phyloP scores from a whole-genome alignment of 208 protist genomes.

The Leishmania lainsoni region DNA sequence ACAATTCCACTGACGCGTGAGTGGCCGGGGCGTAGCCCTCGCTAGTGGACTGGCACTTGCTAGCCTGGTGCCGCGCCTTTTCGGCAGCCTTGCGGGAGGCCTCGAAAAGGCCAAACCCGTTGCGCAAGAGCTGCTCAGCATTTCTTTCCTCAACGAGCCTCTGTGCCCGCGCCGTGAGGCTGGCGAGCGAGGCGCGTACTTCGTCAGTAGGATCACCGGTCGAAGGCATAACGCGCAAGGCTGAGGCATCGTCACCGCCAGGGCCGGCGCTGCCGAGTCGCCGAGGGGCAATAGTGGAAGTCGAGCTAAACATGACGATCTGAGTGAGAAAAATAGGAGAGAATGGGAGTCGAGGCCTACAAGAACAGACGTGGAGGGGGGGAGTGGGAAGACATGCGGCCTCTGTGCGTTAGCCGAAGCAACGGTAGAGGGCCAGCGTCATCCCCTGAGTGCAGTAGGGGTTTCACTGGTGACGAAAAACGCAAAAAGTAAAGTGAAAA shows the following conservation, averaged over 20 bases:
- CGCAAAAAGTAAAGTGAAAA: background rate
- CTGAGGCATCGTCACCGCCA: constrained; percentile 8
- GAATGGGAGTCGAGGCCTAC: background rate
- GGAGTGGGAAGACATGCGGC: background rate
- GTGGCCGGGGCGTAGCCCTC: constrained; percentile 43
- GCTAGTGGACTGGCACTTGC: constrained; percentile 30
- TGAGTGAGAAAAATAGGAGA: background rate
- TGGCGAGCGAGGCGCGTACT: constrained; percentile 65
- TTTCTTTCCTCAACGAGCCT: constrained; percentile 52
- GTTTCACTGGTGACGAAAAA: background rate
- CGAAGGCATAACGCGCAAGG: constrained; percentile 33
- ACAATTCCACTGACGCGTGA: constrained; percentile 80
- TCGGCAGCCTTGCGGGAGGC: constrained; percentile 54
- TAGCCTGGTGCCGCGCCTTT: constrained; percentile 34
- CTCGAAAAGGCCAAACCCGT: constrained; percentile 70
- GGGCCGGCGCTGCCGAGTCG: constrained; percentile 18
- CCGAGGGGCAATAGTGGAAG: constrained; percentile 10
- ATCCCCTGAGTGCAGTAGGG: background rate
- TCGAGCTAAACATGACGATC: constrained; percentile 26
- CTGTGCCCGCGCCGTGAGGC: constrained; percentile 70
- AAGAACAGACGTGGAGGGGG: background rate
- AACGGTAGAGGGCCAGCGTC: background rate
- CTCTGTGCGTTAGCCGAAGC: background rate
- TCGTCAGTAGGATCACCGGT: constrained; percentile 54
- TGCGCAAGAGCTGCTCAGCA: constrained; percentile 57